phyloP scores from a whole-genome alignment of 768 basidiomycete species.

The Exsudoporus frostii region DNA sequence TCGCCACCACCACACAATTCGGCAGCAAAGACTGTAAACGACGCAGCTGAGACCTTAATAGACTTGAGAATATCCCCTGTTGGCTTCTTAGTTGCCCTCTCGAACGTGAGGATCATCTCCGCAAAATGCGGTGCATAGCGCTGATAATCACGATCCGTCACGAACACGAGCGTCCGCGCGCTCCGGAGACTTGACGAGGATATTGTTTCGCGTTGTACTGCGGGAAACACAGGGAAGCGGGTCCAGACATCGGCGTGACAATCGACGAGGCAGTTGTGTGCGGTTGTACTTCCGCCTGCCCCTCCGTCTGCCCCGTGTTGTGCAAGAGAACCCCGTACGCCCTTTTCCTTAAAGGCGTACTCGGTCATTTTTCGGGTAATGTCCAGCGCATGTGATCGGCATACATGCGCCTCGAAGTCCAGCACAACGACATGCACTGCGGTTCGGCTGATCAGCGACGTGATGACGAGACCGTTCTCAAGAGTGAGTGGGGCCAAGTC shows the following conservation, averaged over 20 bases:
- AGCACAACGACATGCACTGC: slow-evolving; percentile 44
- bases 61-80: slow-evolving; percentile 42
- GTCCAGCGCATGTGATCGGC: slow-evolving; percentile 44
- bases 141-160: slow-evolving; percentile 37
- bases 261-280: slow-evolving; percentile 52
- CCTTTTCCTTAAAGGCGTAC: slow-evolving; percentile 51
- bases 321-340: slow-evolving; percentile 15
- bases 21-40: slow-evolving; percentile 27
- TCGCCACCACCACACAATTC: slow-evolving; percentile 5
- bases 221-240: slow-evolving; percentile 55
- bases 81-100: slow-evolving; percentile 51
- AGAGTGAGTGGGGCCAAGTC: slow-evolving; percentile 28
- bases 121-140: slow-evolving; percentile 42
- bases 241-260: slow-evolving; percentile 58
- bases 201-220: slow-evolving; percentile 47
- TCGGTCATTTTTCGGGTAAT: slow-evolving; percentile 57
- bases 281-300: slow-evolving; percentile 13
- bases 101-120: slow-evolving; percentile 44
- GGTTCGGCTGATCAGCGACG: slow-evolving; percentile 43
- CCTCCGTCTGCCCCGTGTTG: slow-evolving; percentile 3
- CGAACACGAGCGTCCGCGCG: slow-evolving; percentile 40
- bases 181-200: slow-evolving; percentile 32
- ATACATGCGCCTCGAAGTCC: slow-evolving; percentile 30
- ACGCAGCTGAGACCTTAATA: slow-evolving; percentile 33
- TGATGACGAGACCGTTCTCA: slow-evolving; percentile 31